These are phyloP conservation scores for Coriaria nepalensis DNA, from an alignment of 306 rosid genomes.

Conservation along the genomic window DNA sequence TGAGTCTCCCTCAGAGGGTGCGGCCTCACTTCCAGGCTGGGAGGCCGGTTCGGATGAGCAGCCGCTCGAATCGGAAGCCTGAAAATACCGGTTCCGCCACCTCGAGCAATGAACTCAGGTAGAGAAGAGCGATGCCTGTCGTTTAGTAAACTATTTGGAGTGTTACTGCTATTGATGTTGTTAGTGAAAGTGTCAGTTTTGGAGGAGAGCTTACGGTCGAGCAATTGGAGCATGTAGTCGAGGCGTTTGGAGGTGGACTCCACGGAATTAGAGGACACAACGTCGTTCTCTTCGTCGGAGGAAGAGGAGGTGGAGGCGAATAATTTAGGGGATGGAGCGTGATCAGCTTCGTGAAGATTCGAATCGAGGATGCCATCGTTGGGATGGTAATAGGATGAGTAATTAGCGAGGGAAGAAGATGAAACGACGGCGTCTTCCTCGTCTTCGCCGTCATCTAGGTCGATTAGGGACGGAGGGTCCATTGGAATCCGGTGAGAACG, in stretches of 20 bases:
- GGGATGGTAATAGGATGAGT: slow-evolving; percentile 7
- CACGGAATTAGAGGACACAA: slow-evolving; percentile 32
- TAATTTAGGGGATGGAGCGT: slow-evolving; percentile 2
- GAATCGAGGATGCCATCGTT: slow-evolving; percentile 14
- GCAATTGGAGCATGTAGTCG: slow-evolving; percentile 79
- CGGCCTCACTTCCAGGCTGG: slow-evolving; percentile 64
- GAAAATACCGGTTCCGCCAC: slow-evolving; percentile 61
- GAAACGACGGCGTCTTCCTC: background rate
- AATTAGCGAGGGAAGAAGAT: slow-evolving; percentile 7
- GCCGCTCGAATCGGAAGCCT: slow-evolving; percentile 47
- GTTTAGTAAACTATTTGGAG: slow-evolving; percentile 1
- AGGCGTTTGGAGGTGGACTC: slow-evolving; percentile 69
- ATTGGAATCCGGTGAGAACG: slow-evolving; percentile 8
- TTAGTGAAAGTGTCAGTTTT: slow-evolving; percentile 1
- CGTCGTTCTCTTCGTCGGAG: slow-evolving; percentile 37
- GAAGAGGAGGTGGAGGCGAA: slow-evolving; percentile 15
- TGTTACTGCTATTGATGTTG: background rate
- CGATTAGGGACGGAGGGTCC: slow-evolving; percentile 14
- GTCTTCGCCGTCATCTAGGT: slow-evolving; percentile 5
- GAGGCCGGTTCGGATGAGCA: slow-evolving; percentile 68
- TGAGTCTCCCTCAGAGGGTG: slow-evolving; percentile 85
- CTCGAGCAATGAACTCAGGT: slow-evolving; percentile 63
- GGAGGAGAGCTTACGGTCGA: slow-evolving; percentile 60
- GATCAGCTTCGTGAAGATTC: slow-evolving; percentile 9
- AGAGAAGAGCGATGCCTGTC: slow-evolving; percentile 12